phyloP scores from a whole-genome alignment of 768 basidiomycete species.

The Auricularia sp. region DNA sequence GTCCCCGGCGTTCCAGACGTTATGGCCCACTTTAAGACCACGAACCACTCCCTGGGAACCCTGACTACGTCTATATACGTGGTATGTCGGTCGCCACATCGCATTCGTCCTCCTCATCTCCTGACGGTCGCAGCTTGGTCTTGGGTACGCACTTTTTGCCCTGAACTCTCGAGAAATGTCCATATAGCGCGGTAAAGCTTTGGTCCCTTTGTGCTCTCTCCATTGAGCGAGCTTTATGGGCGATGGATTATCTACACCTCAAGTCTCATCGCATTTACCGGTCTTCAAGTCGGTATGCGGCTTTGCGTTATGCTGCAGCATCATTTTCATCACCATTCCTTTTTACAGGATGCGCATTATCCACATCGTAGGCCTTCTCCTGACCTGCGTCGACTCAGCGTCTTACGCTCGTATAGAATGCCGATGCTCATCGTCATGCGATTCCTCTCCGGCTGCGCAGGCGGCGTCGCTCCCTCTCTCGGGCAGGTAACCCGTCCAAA shows the following conservation, averaged over 20 bases:
- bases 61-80: constrained; percentile 1
- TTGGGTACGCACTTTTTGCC: background rate
- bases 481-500: background rate
- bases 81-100: background rate
- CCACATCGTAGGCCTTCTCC: background rate
- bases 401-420: background rate
- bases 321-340: background rate
- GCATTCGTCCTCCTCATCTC: background rate
- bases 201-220: constrained; percentile 2
- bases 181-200: background rate
- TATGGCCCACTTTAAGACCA: background rate
- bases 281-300: background rate
- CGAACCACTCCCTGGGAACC: background rate
- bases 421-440: constrained; percentile 2
- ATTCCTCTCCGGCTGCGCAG: background rate
- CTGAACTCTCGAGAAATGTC: background rate
- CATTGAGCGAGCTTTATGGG: constrained; percentile 1
- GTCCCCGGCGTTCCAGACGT: constrained; percentile 1
- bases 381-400: too few species aligned
- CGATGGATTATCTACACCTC: constrained; percentile 3
- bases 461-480: background rate
- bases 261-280: background rate
- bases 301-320: background rate
- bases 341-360: background rate
- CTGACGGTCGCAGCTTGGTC: background rate